Conservation (phyloP, 2,329 filamentous ascomycete genomes). For the Knufia fluminis region DNA sequence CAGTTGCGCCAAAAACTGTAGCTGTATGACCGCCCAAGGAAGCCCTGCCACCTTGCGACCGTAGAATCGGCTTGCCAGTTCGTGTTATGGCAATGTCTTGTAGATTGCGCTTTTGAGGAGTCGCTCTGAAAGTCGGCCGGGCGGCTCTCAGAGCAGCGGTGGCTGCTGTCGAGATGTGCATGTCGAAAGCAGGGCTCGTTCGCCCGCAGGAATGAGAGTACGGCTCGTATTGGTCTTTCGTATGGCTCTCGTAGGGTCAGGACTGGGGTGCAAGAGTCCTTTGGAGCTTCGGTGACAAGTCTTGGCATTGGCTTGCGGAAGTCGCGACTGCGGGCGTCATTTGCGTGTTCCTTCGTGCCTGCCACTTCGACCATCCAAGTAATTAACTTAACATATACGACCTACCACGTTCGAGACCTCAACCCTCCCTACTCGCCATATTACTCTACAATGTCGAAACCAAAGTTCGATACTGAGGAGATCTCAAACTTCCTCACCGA, state of each 20-base stretch:
- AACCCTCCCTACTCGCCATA: neutral
- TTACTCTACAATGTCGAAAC: constrained; percentile 13
- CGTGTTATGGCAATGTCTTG: constrained; percentile 89
- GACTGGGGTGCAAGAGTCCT: neutral
- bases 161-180: constrained; percentile 23
- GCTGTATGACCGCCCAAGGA: constrained; percentile 74
- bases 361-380: neutral
- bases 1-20: constrained; percentile 95
- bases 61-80: constrained; percentile 90
- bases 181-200: constrained; percentile 17
- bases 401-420: neutral
- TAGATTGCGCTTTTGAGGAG: constrained; percentile 39
- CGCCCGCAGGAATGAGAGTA: neutral
- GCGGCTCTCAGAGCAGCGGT: constrained; percentile 41
- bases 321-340: neutral
- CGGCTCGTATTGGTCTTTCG: neutral
- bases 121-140: constrained; percentile 15
- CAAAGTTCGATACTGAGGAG: constrained; percentile 20
- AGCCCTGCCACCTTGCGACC: constrained; percentile 81
- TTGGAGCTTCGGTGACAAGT: constrained; percentile 5
- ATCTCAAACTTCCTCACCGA: constrained; percentile 88
- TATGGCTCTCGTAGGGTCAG: neutral
- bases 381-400: neutral
- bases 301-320: constrained; percentile 4
- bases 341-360: constrained; percentile 10